A percentile compares a stretch with the other conserved stretches of the same genome.
Evolutionary conservation across 78 protist genomes (phyloP).

Genomic region (Speleostelium caveatum): DNA sequence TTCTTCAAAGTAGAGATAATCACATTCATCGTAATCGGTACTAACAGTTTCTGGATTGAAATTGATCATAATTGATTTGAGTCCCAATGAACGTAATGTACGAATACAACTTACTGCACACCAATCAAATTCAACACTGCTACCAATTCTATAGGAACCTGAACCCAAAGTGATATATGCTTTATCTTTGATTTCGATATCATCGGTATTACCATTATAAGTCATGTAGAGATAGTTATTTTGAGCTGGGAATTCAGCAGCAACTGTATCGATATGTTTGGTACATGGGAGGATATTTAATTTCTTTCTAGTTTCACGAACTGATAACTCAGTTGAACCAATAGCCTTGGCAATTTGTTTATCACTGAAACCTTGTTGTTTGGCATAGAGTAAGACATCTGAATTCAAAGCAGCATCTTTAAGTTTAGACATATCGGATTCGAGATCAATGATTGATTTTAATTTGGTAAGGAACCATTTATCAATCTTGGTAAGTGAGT

Average conservation of each 20-base stretch:
- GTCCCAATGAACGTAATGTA: slow-evolving; percentile 89
- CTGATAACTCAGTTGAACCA: slow-evolving; percentile 79
- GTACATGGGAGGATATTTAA: slow-evolving; percentile 86
- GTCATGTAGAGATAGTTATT: slow-evolving; percentile 97
- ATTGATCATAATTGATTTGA: slow-evolving; percentile 96
- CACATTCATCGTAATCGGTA: slow-evolving; percentile 98
- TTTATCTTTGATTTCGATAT: slow-evolving; percentile 80
- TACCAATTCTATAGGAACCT: slow-evolving; percentile 97
- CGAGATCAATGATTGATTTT: slow-evolving; percentile 80
- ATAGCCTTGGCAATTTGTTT: slow-evolving; percentile 80
- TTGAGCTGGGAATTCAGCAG: slow-evolving; percentile 97
- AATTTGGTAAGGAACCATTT: slow-evolving; percentile 95
- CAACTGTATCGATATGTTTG: slow-evolving; percentile 98
- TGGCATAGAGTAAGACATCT: slow-evolving; percentile 80
- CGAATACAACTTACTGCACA: slow-evolving; percentile 91
- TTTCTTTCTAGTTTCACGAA: slow-evolving; percentile 74
- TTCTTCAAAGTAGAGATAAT: slow-evolving; percentile 94
- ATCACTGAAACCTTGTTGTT: slow-evolving; percentile 94
- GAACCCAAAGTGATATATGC: slow-evolving; percentile 91
- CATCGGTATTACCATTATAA: slow-evolving; percentile 91
- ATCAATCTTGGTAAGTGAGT: slow-evolving; percentile 94
- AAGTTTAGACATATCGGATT: slow-evolving; percentile 27
- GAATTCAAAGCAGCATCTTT: background rate
- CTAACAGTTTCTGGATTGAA: slow-evolving; percentile 99
- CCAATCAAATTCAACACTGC: slow-evolving; percentile 90